Evolutionary conservation across 495 filamentous ascomycete genomes (phyloP).

Genomic region (Xylaria telfairii): DNA sequence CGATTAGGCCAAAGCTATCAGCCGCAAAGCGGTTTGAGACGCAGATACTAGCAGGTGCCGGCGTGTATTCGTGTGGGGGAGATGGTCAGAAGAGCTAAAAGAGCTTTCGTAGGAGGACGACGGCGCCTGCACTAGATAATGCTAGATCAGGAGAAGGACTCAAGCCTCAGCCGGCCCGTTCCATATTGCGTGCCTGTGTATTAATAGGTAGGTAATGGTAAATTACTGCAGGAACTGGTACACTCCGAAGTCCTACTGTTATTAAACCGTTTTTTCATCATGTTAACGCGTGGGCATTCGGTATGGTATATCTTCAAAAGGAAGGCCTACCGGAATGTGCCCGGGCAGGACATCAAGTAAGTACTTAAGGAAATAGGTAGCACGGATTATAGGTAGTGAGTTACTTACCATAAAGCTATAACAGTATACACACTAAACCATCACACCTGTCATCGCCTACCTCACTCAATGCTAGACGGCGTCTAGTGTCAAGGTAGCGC

Average conservation of each 20-base stretch:
- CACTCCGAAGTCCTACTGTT: too few species aligned
- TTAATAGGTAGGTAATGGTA: conserved; percentile 1
- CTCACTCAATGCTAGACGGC: not conserved
- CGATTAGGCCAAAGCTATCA: conserved; percentile 2
- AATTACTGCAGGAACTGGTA: not conserved
- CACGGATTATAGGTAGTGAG: too few species aligned
- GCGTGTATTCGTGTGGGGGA: conserved; percentile 4
- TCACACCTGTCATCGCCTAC: not conserved
- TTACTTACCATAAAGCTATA: too few species aligned
- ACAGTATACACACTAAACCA: too few species aligned
- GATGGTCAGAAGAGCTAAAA: not conserved
- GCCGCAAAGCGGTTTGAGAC: conserved; percentile 9
- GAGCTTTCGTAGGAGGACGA: not conserved
- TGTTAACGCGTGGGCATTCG: not conserved
- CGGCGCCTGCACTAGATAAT: not conserved
- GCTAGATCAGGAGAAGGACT: not conserved
- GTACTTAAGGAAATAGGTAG: too few species aligned
- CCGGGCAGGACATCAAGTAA: not conserved
- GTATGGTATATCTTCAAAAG: not conserved
- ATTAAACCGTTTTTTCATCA: conserved; percentile 2
- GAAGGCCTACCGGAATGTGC: not conserved
- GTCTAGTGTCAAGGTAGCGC: conserved; percentile 19
- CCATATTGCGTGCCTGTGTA: conserved; percentile 11
- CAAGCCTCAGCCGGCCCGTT: conserved; percentile 16
- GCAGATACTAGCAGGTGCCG: conserved; percentile 9